A percentile compares a stretch with the other conserved stretches of the same genome.
Conservation (phyloP, 2,329 filamentous ascomycete genomes). For the Teratosphaeria epicoccoides region DNA sequence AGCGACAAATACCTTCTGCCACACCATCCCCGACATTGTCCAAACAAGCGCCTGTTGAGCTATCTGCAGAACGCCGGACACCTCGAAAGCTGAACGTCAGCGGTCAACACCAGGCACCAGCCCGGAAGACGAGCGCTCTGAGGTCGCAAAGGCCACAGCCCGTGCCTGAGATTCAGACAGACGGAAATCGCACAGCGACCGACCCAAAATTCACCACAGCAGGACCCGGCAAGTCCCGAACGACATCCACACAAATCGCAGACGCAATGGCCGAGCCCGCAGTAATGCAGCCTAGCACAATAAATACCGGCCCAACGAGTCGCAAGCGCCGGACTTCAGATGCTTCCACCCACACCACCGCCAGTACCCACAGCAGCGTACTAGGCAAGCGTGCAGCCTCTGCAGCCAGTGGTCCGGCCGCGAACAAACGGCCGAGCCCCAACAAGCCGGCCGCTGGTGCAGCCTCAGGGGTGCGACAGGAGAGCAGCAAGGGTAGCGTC, state of each 20-base stretch:
- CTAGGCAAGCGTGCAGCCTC: background rate
- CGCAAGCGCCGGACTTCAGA: background rate
- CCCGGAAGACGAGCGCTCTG: background rate
- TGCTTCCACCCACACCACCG: background rate
- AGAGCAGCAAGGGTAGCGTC: background rate
- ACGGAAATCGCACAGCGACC: background rate
- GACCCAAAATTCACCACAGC: background rate
- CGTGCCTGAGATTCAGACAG: background rate
- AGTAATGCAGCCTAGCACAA: background rate
- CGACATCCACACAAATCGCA: background rate
- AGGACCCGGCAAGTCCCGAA: background rate
- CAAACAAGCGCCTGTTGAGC: conserved; percentile 7
- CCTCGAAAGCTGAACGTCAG: conserved; percentile 14
- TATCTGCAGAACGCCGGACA: conserved; percentile 13
- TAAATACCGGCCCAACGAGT: background rate
- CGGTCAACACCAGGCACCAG: background rate
- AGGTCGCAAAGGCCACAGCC: background rate
- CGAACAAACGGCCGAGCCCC: background rate
- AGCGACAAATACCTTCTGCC: background rate
- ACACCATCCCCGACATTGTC: background rate
- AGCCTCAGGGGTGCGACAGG: background rate
- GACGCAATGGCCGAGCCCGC: background rate
- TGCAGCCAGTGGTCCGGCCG: background rate
- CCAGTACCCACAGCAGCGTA: background rate
- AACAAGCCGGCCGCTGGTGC: background rate